Evolutionary conservation across 2,329 filamentous ascomycete genomes (phyloP).

Genomic region (Fusarium proliferatum): DNA sequence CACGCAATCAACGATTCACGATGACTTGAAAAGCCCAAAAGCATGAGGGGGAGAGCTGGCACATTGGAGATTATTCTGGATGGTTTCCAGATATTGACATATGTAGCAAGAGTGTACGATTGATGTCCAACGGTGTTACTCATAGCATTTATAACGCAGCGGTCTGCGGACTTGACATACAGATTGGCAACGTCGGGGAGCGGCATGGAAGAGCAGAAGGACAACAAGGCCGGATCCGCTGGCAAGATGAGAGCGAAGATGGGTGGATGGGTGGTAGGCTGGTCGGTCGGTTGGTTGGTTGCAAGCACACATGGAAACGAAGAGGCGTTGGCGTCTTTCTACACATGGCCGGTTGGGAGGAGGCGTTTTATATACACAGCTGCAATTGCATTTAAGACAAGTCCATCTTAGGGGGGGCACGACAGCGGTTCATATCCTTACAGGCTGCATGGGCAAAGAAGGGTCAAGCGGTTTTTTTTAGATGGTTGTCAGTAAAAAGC

Average conservation of each 20-base stretch:
- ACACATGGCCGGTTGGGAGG: constrained; percentile 42
- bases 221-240: constrained; percentile 24
- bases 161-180: constrained; percentile 29
- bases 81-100: constrained; percentile 34
- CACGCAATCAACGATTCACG: constrained; percentile 20
- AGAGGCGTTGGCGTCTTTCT: constrained; percentile 47
- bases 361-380: constrained; percentile 47
- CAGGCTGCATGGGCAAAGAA: constrained; percentile 42
- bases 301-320: constrained; percentile 37
- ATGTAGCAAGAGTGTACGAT: constrained; percentile 44
- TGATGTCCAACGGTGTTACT: constrained; percentile 27
- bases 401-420: constrained; percentile 36
- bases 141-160: constrained; percentile 38
- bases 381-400: constrained; percentile 43
- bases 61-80: constrained; percentile 44
- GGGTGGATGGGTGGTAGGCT: background rate
- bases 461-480: constrained; percentile 42
- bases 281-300: constrained; percentile 22
- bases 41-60: constrained; percentile 10
- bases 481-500: constrained; percentile 45
- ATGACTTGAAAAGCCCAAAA: constrained; percentile 19
- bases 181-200: constrained; percentile 39
- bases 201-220: constrained; percentile 28
- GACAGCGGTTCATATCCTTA: constrained; percentile 42
- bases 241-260: constrained; percentile 1